Evolutionary conservation across 2,329 filamentous ascomycete genomes (phyloP), one percentile per base, ranked within the genome.

Genomic region (Fusarium nygamai): DNA sequence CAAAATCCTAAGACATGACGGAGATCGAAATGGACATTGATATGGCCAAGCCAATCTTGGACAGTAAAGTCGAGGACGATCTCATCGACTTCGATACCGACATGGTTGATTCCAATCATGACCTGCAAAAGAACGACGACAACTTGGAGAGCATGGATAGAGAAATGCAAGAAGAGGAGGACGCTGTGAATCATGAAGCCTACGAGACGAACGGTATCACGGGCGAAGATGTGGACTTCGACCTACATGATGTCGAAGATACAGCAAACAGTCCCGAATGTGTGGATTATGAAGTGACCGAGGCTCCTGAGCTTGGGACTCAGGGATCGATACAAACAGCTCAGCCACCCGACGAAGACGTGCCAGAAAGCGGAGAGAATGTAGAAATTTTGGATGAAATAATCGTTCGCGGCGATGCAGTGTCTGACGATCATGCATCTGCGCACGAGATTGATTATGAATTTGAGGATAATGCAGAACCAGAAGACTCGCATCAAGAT

Each of bases 71-170:
- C 22, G 80, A 82, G 44, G 79, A 83, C 20, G 83, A 84, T 63
- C 71, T 83, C 31, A 82, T 84, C 57, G 80, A 83, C 64, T 84
- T 83, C 46, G 83, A 84, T 36, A 82, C 79, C 59, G 83, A 83
- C 47, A 79, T 80, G 72, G 66, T 71, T 22, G 76, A 79, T 43
- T 66, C 68, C 12, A 73, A 76, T 13, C 57, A 75, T 59, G 63
- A 69, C 17, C 16, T 48, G 10, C 41, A 67, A 58, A 63, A 72
- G 50, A 59, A 61, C 11, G 33, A 60, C 14, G 59, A 64, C 14
- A 64, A 43, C 43, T 51, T 54, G 38, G 54, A 64, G 48, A 47
- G n/a, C 17, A 47, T 56, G 22, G 78, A 72, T 7, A 73, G 71
- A 64, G 75, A 78, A 33, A 67, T 71, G 51, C 58, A 73, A 29